A percentile compares a stretch with the other conserved stretches of the same genome.
These are phyloP conservation scores for Euphorbia peplus DNA, from an alignment of 345 rosid species.

Conservation along the genomic window DNA sequence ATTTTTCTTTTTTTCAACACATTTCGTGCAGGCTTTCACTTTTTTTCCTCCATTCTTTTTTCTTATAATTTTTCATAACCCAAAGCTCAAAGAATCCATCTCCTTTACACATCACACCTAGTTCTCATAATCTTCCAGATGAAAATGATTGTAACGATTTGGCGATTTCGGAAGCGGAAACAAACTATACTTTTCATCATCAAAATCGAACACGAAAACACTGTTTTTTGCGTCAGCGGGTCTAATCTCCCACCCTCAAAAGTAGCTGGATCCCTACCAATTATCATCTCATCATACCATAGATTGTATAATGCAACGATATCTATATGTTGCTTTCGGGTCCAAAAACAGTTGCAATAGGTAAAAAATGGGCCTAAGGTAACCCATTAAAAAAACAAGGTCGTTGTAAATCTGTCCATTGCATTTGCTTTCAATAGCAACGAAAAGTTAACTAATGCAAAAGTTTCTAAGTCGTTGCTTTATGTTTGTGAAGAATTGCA, in stretches of 20 bases:
- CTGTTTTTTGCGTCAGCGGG: slow-evolving; percentile 4
- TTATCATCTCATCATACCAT: neutral
- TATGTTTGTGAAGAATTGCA: too few species aligned
- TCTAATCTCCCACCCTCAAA: slow-evolving; percentile 2
- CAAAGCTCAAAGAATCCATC: neutral
- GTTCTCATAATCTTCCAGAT: neutral
- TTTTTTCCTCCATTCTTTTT: neutral
- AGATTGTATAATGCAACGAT: too few species aligned
- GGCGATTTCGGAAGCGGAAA: neutral
- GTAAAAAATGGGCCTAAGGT: too few species aligned
- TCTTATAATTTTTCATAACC: neutral
- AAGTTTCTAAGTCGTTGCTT: too few species aligned
- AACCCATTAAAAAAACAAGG: too few species aligned
- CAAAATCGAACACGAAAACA: neutral
- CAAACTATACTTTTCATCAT: neutral
- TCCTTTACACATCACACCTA: neutral
- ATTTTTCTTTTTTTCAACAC: neutral
- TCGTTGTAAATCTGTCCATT: too few species aligned
- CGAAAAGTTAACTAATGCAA: too few species aligned
- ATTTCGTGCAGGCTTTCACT: neutral
- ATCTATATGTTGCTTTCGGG: too few species aligned
- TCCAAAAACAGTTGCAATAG: too few species aligned
- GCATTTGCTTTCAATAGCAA: too few species aligned
- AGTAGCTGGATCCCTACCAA: neutral
- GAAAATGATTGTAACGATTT: too few species aligned